phyloP scores from a whole-genome alignment of 2,329 filamentous ascomycete species.

The Phoma sp. region DNA sequence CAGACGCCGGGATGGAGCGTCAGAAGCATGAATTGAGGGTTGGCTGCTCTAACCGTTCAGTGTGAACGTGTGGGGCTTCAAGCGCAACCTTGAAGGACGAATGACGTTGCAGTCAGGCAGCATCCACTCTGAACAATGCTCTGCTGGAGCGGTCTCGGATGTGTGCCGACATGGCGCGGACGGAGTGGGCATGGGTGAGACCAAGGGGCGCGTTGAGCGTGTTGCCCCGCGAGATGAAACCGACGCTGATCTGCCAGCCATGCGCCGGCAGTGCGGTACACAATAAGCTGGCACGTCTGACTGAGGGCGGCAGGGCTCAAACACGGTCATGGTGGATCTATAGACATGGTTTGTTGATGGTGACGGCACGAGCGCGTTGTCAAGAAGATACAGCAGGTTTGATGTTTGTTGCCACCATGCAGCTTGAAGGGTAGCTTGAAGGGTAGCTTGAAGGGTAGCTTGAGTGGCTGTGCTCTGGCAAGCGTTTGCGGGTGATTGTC shows the following conservation, averaged over 20 bases:
- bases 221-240: slow-evolving; percentile 11
- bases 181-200: neutral
- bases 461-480: neutral
- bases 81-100: neutral
- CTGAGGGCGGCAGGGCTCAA: neutral
- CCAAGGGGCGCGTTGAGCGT: neutral
- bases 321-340: neutral
- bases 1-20: no score
- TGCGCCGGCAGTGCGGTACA: slow-evolving; percentile 1
- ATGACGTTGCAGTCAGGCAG: neutral
- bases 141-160: neutral
- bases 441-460: neutral
- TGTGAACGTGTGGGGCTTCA: neutral
- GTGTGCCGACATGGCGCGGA: neutral
- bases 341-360: neutral
- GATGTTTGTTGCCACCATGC: neutral
- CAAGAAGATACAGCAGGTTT: neutral
- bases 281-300: no score
- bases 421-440: neutral
- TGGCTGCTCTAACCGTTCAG: no score
- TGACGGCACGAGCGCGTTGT: neutral
- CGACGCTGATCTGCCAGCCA: slow-evolving; percentile 2
- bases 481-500: neutral
- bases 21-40: no score
- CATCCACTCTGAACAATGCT: neutral